phyloP scores from a whole-genome alignment of 2,329 filamentous ascomycete species.

The Phialophora chinensis region DNA sequence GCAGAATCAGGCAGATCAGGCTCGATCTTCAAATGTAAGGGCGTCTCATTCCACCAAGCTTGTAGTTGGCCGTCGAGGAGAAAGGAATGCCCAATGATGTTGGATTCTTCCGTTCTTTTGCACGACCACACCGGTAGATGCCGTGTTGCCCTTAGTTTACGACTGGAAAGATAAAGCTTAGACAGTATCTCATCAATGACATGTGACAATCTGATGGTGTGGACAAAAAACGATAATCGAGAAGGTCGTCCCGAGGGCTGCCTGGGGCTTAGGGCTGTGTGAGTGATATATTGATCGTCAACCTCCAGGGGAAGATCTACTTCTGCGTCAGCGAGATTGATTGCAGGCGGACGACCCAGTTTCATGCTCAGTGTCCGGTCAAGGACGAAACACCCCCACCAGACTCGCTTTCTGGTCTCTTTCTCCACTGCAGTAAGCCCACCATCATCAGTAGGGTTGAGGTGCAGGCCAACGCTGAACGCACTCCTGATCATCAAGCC shows the following conservation, averaged over 20 bases:
- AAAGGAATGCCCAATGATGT: not conserved
- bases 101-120: not conserved
- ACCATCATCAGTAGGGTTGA: too few species aligned
- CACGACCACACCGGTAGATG: not conserved
- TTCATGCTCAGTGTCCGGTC: slow-evolving; percentile 10
- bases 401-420: not conserved
- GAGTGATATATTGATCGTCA: slow-evolving; percentile 4
- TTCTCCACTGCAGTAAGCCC: not conserved
- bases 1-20: too few species aligned
- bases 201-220: slow-evolving; percentile 1
- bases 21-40: too few species aligned
- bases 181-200: slow-evolving; percentile 3
- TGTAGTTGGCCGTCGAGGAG: slow-evolving; percentile 7
- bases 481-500: too few species aligned
- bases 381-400: slow-evolving; percentile 10
- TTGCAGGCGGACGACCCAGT: not conserved
- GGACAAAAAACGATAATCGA: not conserved
- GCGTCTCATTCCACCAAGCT: not conserved
- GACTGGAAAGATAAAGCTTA: slow-evolving; percentile 1
- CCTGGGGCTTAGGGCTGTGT: not conserved
- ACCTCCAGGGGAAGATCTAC: slow-evolving; percentile 1
- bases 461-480: too few species aligned
- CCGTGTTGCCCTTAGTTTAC: not conserved
- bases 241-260: not conserved
- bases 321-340: not conserved